Percentiles rank a stretch among this genome's conserved stretches.
Conservation (phyloP, 2,329 filamentous ascomycete species). For the Chaetothyriales sp. region DNA sequence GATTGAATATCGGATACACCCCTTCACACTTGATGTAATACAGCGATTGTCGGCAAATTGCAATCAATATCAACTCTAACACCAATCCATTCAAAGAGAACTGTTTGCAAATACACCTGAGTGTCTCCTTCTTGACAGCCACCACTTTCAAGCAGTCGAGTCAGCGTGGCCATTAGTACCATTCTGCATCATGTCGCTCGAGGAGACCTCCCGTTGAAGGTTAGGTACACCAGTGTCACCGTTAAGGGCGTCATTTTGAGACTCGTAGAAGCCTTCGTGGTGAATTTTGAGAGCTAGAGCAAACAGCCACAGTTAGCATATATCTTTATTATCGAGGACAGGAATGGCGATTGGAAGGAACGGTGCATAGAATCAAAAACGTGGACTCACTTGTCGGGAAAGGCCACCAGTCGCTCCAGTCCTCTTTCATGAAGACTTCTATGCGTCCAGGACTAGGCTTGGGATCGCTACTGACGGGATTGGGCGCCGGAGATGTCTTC, state of each 20-base stretch:
- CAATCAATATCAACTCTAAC: neutral
- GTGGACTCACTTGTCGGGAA: conserved; percentile 24
- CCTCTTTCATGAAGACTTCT: conserved; percentile 31
- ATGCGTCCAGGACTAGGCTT: conserved; percentile 25
- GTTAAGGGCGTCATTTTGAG: conserved; percentile 12
- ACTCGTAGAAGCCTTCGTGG: conserved; percentile 14
- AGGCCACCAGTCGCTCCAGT: conserved; percentile 30
- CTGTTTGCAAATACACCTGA: neutral
- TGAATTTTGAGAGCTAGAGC: conserved; percentile 17
- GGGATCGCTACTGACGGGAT: conserved; percentile 17
- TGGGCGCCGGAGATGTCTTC: conserved; percentile 23
- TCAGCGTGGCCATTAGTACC: conserved; percentile 8
- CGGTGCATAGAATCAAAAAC: too few species aligned
- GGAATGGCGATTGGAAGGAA: neutral
- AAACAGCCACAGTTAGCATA: conserved; percentile 2
- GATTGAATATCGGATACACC: too few species aligned
- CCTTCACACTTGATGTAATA: too few species aligned
- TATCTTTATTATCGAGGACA: neutral
- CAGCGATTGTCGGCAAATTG: too few species aligned
- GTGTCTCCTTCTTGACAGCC: neutral
- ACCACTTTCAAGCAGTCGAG: neutral
- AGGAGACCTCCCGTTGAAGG: conserved; percentile 10
- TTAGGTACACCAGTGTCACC: conserved; percentile 14
- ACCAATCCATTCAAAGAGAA: neutral
- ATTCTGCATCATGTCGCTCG: conserved; percentile 14